Conservation (phyloP, 495 filamentous ascomycete genomes). For the Xylaria grammica region DNA sequence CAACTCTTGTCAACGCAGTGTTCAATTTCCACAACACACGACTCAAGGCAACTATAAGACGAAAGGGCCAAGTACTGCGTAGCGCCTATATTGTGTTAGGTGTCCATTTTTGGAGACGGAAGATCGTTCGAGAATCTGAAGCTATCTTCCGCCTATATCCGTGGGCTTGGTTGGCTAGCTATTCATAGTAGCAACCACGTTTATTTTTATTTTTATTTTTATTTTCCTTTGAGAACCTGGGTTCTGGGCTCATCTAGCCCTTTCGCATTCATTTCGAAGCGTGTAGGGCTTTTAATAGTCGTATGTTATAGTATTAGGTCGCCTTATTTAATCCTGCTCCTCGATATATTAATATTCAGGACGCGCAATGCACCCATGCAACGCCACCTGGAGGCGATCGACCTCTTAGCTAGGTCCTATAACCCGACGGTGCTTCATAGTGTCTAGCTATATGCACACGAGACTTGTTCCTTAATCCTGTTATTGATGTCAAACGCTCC, state of each 20-base stretch:
- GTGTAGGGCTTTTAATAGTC: background rate
- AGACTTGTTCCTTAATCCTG: too few relatives aligned
- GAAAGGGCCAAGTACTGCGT: background rate
- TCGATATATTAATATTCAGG: background rate
- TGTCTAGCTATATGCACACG: too few relatives aligned
- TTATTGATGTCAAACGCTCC: too few relatives aligned
- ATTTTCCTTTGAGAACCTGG: background rate
- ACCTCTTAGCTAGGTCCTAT: too few relatives aligned
- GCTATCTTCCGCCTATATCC: conserved; percentile 11
- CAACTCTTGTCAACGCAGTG: background rate
- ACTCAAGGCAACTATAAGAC: background rate
- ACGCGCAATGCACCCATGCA: background rate
- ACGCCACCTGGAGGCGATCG: background rate
- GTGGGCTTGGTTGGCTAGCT: background rate
- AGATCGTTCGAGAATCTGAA: background rate
- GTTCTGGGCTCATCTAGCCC: conserved; percentile 14
- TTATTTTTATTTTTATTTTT: too few relatives aligned
- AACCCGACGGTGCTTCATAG: too few relatives aligned
- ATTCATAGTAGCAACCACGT: conserved; percentile 16
- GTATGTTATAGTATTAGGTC: background rate
- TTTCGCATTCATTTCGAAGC: background rate
- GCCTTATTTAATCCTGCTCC: background rate
- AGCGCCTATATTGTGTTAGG: background rate
- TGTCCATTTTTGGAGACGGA: conserved; percentile 8
- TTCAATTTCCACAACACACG: background rate